Base-by-base conservation (phyloP, 805 yeast species). In the Crinitomyces ghanaensis region DNA sequence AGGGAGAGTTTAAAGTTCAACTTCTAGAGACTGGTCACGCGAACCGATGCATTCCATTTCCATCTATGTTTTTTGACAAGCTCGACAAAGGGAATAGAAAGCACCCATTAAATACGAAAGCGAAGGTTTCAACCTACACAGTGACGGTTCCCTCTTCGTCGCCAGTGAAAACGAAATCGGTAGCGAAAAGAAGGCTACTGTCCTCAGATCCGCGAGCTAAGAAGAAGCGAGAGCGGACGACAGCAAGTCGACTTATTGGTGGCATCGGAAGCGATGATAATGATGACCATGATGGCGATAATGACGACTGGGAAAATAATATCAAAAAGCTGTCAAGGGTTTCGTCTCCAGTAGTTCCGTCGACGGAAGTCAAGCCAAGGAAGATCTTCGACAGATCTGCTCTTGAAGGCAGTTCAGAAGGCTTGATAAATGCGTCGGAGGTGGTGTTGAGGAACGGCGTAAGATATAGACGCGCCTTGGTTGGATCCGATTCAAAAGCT, bases 231-330 rank as follows among this genome's bases (percentile, higher is more conserved):
- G 19, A 15, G 17, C 30, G 9, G 30, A 6, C 24, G 35, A 11
- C 14, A 8, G 17, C 8, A 11, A 32, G 19, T 12, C 6, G 28
- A 13, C 20, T n/a, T 13, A 9, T 13, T 5, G 26, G 18, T 20
- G 6, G 6, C 19, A 21, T 31, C 6, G 16, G 22, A 13, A 13
- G 30, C 7, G 12, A 15, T 14, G 16, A 16, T 27, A 31, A 16
- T 12, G 33, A 32, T 8, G 33, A 32, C 14, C 23, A 32, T 9
- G 33, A 31, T 11, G 27, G 23, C 22, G n/a, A n/a, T 7, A 30
- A 36, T 3, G 39, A 36, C 9, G 35, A 36, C 28, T 36, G 39
- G 39, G 39, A 36, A 3, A 15, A 21, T 21, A 36, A 36, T 21
- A 32, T 36, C 25, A 35, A 28, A 7, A 28, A 37, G 18, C 33